These are phyloP conservation scores for Globisporangium okanoganense DNA, from an alignment of 352 stramenopile species.

Conservation along the genomic window DNA sequence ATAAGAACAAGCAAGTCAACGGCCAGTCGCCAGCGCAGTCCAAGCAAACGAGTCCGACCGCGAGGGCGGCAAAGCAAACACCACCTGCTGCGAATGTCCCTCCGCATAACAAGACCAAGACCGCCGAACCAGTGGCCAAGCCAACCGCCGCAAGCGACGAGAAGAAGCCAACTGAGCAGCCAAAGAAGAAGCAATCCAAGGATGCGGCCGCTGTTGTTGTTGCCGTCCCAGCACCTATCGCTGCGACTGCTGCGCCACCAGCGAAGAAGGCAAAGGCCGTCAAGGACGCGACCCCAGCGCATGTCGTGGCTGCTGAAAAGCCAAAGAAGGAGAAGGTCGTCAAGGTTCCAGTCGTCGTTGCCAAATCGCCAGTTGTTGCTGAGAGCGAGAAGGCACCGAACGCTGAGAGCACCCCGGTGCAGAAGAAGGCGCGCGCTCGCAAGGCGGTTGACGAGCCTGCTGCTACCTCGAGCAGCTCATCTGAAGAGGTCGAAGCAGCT, in stretches of 20 bases:
- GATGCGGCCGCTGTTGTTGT: slow-evolving; percentile 18
- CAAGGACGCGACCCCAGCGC: slow-evolving; percentile 10
- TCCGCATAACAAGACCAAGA: slow-evolving; percentile 6
- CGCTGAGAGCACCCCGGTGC: not conserved
- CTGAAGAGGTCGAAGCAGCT: not conserved
- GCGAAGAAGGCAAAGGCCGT: slow-evolving; percentile 16
- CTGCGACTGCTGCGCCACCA: not conserved
- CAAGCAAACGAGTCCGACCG: slow-evolving; percentile 9
- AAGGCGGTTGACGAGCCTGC: slow-evolving; percentile 7
- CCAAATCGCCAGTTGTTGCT: not conserved
- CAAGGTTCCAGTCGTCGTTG: slow-evolving; percentile 4
- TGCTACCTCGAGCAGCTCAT: not conserved
- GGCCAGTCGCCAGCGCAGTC: slow-evolving; percentile 11
- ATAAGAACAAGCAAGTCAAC: slow-evolving; percentile 7
- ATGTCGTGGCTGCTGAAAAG: slow-evolving; percentile 3
- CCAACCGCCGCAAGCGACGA: not conserved
- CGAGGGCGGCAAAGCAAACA: slow-evolving; percentile 10
- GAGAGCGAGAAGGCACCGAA: slow-evolving; percentile 8
- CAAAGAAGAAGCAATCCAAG: slow-evolving; percentile 19
- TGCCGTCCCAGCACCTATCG: not conserved
- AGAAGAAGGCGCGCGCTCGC: slow-evolving; percentile 5
- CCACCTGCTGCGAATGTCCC: not conserved
- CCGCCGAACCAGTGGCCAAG: not conserved
- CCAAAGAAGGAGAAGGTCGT: slow-evolving; percentile 12
- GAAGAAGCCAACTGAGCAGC: not conserved